These are phyloP conservation scores for Metschnikowia hibisci DNA, from an alignment of 805 yeast genomes.

Conservation along the genomic window DNA sequence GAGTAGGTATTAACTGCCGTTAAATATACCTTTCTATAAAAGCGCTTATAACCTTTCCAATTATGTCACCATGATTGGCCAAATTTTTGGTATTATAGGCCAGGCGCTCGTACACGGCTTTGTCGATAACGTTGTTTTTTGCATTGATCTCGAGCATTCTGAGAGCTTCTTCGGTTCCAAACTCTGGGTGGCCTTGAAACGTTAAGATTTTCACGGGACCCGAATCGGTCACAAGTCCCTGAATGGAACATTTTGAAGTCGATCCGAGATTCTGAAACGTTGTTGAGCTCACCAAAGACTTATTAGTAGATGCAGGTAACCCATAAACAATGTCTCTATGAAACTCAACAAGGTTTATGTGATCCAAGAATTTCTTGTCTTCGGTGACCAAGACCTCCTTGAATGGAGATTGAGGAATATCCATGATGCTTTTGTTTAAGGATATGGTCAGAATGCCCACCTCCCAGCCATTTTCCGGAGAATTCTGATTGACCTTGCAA, in stretches of 20 bases:
- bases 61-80: constrained; percentile 38
- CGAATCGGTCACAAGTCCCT: constrained; percentile 53
- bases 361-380: constrained; percentile 51
- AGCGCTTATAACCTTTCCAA: constrained; percentile 35
- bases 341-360: constrained; percentile 34
- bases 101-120: constrained; percentile 25
- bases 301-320: constrained; percentile 33
- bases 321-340: constrained; percentile 40
- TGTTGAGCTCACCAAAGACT: constrained; percentile 19
- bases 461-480: constrained; percentile 62
- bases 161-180: constrained; percentile 35
- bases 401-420: constrained; percentile 24
- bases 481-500: constrained; percentile 50
- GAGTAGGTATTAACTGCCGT: neutral
- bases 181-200: constrained; percentile 92
- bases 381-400: constrained; percentile 34
- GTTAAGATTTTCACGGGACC: constrained; percentile 52
- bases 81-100: constrained; percentile 27
- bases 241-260: constrained; percentile 53
- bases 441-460: constrained; percentile 52
- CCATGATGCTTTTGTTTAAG: constrained; percentile 40
- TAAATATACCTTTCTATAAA: constrained; percentile 22
- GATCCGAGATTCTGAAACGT: constrained; percentile 44
- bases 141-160: constrained; percentile 22
- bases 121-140: constrained; percentile 20